Percentiles rank a stretch among this genome's conserved stretches.
phyloP scores from a whole-genome alignment of 768 basidiomycete genomes.

The Pleurotus platypus region DNA sequence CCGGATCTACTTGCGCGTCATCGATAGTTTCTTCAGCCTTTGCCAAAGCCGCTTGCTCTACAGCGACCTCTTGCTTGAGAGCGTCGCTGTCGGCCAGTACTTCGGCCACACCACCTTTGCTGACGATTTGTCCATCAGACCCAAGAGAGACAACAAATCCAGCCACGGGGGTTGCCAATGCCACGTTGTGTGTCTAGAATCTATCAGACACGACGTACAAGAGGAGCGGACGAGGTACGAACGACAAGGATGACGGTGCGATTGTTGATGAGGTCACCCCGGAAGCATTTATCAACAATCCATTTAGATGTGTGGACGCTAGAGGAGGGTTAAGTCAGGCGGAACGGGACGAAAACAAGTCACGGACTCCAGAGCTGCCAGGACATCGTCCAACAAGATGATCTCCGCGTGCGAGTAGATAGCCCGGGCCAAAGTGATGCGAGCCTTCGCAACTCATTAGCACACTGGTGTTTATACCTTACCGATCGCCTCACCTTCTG shows the following conservation, averaged over 20 bases:
- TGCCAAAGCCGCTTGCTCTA: constrained; percentile 31
- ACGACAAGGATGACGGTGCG: constrained; percentile 45
- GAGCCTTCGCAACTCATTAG: constrained; percentile 18
- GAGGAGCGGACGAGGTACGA: not conserved
- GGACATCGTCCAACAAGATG: constrained; percentile 46
- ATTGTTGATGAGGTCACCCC: constrained; percentile 35
- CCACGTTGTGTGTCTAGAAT: constrained; percentile 43
- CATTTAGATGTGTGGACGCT: constrained; percentile 46
- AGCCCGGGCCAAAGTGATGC: constrained; percentile 42
- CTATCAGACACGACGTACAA: not conserved
- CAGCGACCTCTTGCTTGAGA: constrained; percentile 42
- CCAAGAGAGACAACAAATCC: constrained; percentile 43
- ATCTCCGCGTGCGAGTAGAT: constrained; percentile 39
- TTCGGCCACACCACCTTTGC: constrained; percentile 40
- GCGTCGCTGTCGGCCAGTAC: constrained; percentile 32
- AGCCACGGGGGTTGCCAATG: constrained; percentile 38
- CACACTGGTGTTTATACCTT: constrained; percentile 20
- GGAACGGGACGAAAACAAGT: constrained; percentile 30
- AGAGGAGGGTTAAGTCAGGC: constrained; percentile 9
- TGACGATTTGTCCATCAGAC: constrained; percentile 38
- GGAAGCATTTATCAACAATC: constrained; percentile 49
- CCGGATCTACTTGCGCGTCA: constrained; percentile 10
- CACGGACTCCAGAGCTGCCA: constrained; percentile 30
- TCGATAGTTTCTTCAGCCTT: constrained; percentile 16
- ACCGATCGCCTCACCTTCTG: constrained; percentile 30